Base-by-base conservation (phyloP, 2,329 filamentous ascomycete genomes). In the Penicillium sp. region DNA sequence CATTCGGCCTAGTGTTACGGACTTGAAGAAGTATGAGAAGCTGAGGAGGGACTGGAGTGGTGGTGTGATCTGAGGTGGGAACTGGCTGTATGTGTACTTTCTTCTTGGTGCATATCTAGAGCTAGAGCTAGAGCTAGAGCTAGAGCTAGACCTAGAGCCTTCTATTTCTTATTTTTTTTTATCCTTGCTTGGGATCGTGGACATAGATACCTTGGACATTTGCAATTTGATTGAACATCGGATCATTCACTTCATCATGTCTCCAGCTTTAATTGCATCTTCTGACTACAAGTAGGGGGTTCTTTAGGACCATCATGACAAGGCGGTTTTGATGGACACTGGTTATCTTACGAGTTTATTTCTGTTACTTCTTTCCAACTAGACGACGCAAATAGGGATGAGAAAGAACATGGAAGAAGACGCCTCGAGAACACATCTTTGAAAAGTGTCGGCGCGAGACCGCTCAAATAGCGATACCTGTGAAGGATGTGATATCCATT, bases 1-100 rank as follows among this genome's bases (percentile, higher is more conserved):
- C 45, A 67, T 77, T 51, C 62, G 71, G 35, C 76, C 75, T 18
- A 83, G 80, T 70, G 82, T 85, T n/a, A 76, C 78, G 13, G 81
- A 84, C 65, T 73, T 83, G 59, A 75, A 72, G 63, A 81, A 78
- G 64, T 87, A 86, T 67, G 79, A 84, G 59, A 73, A 71, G 55
- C 59, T 87, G 58, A 76, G 76, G 65, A 72, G 77, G 59, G 74
- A 78, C 52, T 82, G 81, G 74, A 73, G 74, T 43, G 70, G 67
- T 19, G 72, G 71, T 39, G 65, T 67, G 40, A 42, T 68, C 30
- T 72, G 62, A 63, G 7, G 26, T 51, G 8, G 9, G 10, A 23
- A 26, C 2, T 43, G 19, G n/a, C 19, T 42, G 23, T 36, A 43
- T 42, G 32, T 35, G 27, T 18, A 34, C 14, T 41, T 32, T 27